Evolutionary conservation across 2,329 filamentous ascomycete genomes (phyloP).

Genomic region (Epichloe amarillans): DNA sequence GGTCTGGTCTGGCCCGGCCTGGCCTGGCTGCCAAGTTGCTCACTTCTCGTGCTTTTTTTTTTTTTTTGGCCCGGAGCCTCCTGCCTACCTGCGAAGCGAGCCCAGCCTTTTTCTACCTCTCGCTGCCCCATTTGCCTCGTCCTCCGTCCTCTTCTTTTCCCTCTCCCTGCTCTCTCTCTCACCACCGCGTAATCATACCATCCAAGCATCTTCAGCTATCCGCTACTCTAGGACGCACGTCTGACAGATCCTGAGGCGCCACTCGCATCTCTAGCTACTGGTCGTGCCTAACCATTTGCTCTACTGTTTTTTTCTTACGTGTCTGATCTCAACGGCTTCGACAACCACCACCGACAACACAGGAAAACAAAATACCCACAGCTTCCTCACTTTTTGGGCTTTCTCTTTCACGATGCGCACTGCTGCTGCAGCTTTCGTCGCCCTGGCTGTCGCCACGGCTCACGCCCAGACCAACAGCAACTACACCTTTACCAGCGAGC

Average conservation of each 20-base stretch:
- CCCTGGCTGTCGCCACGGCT: conserved; percentile 32
- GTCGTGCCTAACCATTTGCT: conserved; percentile 1
- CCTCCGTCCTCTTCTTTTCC: neutral
- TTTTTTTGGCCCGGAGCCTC: no score
- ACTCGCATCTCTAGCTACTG: conserved; percentile 3
- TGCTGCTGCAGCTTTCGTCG: conserved; percentile 25
- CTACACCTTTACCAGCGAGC: conserved; percentile 28
- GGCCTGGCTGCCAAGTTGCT: no score
- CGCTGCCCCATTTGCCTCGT: conserved; percentile 1
- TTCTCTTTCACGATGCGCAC: conserved; percentile 24
- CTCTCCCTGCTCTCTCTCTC: neutral
- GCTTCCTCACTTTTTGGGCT: neutral
- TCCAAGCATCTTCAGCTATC: conserved; percentile 6
- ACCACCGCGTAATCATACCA: conserved; percentile 6
- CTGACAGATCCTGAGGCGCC: conserved; percentile 5
- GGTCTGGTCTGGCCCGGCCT: neutral
- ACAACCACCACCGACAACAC: neutral
- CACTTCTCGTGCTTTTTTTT: no score
- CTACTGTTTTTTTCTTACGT: conserved; percentile 1
- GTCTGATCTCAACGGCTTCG: neutral
- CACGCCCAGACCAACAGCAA: conserved; percentile 16
- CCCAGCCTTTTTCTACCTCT: conserved; percentile 5
- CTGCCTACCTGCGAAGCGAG: neutral
- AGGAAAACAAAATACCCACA: neutral
- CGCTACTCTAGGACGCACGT: conserved; percentile 1